Conservation (phyloP, 495 filamentous ascomycete genomes). For the Darksidea phi region DNA sequence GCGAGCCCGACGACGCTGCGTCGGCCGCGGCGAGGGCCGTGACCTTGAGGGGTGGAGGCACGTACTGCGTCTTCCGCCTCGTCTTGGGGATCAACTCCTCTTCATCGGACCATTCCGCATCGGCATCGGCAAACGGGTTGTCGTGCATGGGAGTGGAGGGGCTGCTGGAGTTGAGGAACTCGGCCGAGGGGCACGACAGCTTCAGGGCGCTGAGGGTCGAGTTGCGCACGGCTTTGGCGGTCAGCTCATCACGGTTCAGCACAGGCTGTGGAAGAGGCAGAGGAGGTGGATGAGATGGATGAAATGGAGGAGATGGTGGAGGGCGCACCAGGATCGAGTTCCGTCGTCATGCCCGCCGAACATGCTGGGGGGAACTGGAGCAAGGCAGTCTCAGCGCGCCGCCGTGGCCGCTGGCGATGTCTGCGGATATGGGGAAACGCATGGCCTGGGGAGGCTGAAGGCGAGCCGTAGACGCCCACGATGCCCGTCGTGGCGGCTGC, state of each 20-base stretch:
- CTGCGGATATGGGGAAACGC: too few relatives aligned
- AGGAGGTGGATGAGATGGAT: neutral
- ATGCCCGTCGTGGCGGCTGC: too few relatives aligned
- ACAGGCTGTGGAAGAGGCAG: neutral
- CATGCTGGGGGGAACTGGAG: conserved; percentile 11
- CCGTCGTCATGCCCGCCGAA: conserved; percentile 15
- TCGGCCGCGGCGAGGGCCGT: neutral
- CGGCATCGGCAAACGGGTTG: conserved; percentile 26
- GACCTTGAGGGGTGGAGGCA: conserved; percentile 3
- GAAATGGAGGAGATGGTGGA: too few relatives aligned
- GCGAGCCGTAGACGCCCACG: too few relatives aligned
- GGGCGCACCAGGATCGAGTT: conserved; percentile 21
- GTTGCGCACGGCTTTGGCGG: conserved; percentile 28
- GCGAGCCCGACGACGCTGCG: conserved; percentile 13
- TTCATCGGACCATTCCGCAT: conserved; percentile 32
- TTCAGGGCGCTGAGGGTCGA: conserved; percentile 33
- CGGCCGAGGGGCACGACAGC: conserved; percentile 33
- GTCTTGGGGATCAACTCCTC: conserved; percentile 33
- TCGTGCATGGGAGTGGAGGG: neutral
- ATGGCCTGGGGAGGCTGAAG: too few relatives aligned
- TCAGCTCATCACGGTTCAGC: neutral
- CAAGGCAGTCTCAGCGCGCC: too few relatives aligned
- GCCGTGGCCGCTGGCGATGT: too few relatives aligned
- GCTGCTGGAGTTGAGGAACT: conserved; percentile 20
- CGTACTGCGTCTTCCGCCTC: conserved; percentile 20